phyloP scores from a whole-genome alignment of 495 filamentous ascomycete species.

The Penicillium herquei region DNA sequence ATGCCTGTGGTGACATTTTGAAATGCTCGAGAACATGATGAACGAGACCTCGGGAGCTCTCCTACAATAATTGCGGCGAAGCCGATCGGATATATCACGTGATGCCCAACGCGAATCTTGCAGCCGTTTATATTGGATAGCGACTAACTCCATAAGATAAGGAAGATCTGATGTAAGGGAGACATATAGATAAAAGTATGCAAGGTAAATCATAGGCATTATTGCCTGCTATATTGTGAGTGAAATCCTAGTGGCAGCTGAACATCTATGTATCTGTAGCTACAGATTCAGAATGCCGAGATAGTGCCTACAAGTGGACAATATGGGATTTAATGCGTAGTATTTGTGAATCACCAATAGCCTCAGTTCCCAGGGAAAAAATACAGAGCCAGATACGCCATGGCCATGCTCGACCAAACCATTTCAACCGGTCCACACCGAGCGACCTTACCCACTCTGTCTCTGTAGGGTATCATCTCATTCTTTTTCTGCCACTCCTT shows the following conservation, averaged over 20 bases:
- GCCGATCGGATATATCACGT: no score
- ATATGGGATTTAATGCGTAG: slow-evolving; percentile 10
- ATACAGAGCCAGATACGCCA: slow-evolving; percentile 48
- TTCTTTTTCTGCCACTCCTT: slow-evolving; percentile 20
- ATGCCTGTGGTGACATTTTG: slow-evolving; percentile 47
- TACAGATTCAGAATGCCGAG: neutral
- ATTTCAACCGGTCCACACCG: slow-evolving; percentile 29
- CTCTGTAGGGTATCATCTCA: slow-evolving; percentile 49
- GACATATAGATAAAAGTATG: no score
- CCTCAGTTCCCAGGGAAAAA: slow-evolving; percentile 33
- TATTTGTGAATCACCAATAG: slow-evolving; percentile 25
- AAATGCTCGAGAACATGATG: neutral
- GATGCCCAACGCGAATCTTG: no score
- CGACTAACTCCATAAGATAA: no score
- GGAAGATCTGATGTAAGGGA: no score
- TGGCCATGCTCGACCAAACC: slow-evolving; percentile 43
- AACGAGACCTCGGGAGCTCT: no score
- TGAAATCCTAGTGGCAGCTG: no score
- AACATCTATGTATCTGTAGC: no score
- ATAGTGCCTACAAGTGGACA: neutral
- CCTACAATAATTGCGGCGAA: no score
- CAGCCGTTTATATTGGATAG: no score
- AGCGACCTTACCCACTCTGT: slow-evolving; percentile 28
- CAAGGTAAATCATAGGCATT: no score
- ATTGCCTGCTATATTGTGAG: no score